Base-by-base conservation (phyloP, 2,329 filamentous ascomycete genomes). In the Emydomyces testavorans region DNA sequence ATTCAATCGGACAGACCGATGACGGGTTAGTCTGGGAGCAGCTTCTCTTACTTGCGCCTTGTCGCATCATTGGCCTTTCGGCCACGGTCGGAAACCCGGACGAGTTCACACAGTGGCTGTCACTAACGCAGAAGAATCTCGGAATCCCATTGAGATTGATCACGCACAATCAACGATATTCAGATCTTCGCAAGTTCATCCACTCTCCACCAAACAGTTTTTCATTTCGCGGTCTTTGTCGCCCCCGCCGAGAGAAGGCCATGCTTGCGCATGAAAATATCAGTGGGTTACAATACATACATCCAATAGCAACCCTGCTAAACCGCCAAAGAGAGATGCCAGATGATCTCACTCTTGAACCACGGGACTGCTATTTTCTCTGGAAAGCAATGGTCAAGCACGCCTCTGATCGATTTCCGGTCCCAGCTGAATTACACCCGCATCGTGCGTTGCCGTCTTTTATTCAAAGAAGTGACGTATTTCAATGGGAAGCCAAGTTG, bases 1-100 rank as follows among this genome's bases (percentile, higher is more conserved):
- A 90, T 60, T 86, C 78, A 28, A 89, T 90, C 50, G 82, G 84
- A 0, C 79, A 88, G 59, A 75, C 79, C 0, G 80, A 87, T 6
- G 83, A 89, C 54, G 83, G 83, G 45, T 67, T 87, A 1, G 71
- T 88, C 2, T 90, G 83, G 83, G 83, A 90, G 57, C 83, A 89
- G 58, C 70, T 90, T 2, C 67, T 89, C 1, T 71, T 89, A 1
- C 71, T 86, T 52, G 76, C 83, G 0, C 83, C 83, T 1, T 89
- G 83, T 54, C 84, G 82, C 0, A 83, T 90, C 42, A 83, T 89
- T 53, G 84, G 84, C 0, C 72, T 90, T 1, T 89, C 84, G 1
- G 85, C 84, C 1, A 90, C 85, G 0, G 80, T 90, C 11, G 84
- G 83, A 3, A 89, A 89, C 53, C 82, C 83, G 0, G 62, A 74